Evolutionary conservation across 257 asterid species (phyloP).

Genomic region (Verbena officinalis): DNA sequence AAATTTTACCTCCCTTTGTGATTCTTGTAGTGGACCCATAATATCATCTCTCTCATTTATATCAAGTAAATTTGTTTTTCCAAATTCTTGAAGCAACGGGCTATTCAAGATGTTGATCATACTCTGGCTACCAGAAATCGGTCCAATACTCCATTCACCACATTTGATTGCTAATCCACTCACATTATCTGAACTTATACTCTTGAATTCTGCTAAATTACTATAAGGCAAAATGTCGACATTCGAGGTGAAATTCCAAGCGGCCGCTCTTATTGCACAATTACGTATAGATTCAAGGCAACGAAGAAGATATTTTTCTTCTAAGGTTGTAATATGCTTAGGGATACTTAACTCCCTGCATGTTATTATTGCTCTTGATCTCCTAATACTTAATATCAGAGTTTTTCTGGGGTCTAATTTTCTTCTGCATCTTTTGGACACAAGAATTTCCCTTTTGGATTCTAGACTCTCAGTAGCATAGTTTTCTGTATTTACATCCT

Average conservation of each 20-base stretch:
- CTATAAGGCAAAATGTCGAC: slow-evolving; percentile 38
- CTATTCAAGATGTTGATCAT: slow-evolving; percentile 78
- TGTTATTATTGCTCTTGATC: slow-evolving; percentile 34
- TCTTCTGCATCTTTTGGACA: slow-evolving; percentile 24
- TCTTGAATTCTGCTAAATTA: slow-evolving; percentile 35
- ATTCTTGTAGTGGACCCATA: slow-evolving; percentile 37
- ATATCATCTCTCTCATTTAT: slow-evolving; percentile 31
- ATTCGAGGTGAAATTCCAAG: slow-evolving; percentile 45
- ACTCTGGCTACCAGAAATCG: slow-evolving; percentile 63
- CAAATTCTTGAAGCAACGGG: slow-evolving; percentile 57
- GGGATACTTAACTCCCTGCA: slow-evolving; percentile 54
- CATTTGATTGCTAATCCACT: slow-evolving; percentile 39
- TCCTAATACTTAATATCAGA: slow-evolving; percentile 37
- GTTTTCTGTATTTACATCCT: slow-evolving; percentile 35
- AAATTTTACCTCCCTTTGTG: slow-evolving; percentile 42
- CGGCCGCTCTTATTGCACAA: slow-evolving; percentile 50
- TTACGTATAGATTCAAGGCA: slow-evolving; percentile 69
- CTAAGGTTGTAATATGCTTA: slow-evolving; percentile 61
- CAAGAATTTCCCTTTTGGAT: slow-evolving; percentile 33
- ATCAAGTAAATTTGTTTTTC: slow-evolving; percentile 32
- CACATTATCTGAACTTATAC: slow-evolving; percentile 33
- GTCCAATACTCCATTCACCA: slow-evolving; percentile 47
- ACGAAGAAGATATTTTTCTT: slow-evolving; percentile 68
- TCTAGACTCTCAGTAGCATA: slow-evolving; percentile 39
- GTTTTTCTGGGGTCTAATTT: slow-evolving; percentile 33